Percentiles rank a stretch among this genome's conserved stretches.
phyloP scores from a whole-genome alignment of 208 protist species.

The Naegleria fowleri region DNA sequence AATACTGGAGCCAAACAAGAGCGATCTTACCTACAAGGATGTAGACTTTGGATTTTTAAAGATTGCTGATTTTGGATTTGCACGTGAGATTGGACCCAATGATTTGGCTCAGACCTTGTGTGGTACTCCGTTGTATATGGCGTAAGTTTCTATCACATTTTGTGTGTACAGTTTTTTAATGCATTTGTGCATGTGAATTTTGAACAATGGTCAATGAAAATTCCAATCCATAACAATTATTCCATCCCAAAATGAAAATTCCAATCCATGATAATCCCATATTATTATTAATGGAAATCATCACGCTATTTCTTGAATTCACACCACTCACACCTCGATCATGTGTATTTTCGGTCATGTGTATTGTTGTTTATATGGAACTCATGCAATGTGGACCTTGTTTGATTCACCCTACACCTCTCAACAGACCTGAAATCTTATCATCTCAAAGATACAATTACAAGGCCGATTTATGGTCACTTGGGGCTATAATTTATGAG shows the following conservation, averaged over 20 bases:
- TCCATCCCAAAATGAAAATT: too few species aligned
- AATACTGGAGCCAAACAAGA: conserved; percentile 49
- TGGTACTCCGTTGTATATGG: background rate
- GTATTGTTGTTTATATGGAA: too few species aligned
- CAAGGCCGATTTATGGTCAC: conserved; percentile 65
- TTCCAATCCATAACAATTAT: too few species aligned
- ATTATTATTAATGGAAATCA: too few species aligned
- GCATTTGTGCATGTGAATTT: too few species aligned
- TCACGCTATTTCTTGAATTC: too few species aligned
- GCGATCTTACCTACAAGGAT: background rate
- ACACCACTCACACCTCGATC: too few species aligned
- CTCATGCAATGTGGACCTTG: too few species aligned
- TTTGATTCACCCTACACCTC: conserved; percentile 53
- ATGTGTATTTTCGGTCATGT: too few species aligned
- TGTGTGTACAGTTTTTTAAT: conserved; percentile 50
- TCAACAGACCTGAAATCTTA: conserved; percentile 64
- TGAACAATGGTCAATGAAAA: too few species aligned
- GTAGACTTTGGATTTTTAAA: background rate
- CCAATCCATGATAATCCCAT: too few species aligned
- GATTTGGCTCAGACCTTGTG: conserved; percentile 5
- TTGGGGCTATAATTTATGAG: conserved; percentile 69
- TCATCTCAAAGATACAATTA: conserved; percentile 53
- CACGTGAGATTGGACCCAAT: background rate
- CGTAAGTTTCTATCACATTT: background rate
- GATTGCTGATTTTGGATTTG: conserved; percentile 27